Base-by-base conservation (phyloP, 768 basidiomycete species). In the Tylopilus rubrobrunneus region DNA sequence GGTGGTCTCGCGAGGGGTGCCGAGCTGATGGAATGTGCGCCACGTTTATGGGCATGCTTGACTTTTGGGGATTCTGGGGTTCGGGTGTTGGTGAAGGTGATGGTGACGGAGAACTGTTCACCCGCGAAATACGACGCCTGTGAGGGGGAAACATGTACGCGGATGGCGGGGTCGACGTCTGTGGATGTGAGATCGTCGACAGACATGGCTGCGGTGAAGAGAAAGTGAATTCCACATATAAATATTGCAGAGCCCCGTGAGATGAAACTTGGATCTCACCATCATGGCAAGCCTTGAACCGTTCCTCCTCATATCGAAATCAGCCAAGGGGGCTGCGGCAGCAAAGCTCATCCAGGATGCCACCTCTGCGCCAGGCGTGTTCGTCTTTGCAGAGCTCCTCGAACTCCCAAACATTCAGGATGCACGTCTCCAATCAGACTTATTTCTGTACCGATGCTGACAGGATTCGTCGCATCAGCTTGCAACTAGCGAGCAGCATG, bases 71-170 rank as follows among this genome's bases (percentile, higher is more conserved):
- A 62, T 44, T 76, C 67, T 5, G 83, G 77, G 0, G 84, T 76
- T 27, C 83, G 83, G 5, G 84, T 86, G 67, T 96, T 97, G 47
- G 88, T 86, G 70, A 97, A 92, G 0, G 89, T 87, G 59, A 98
- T 84, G 4, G 84, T 87, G 12, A 90, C 91, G 3, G 84, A 76
- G 71, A 96, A 92, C 0, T 81, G 75, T 70, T 98, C 95, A 52
- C 95, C 95, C 0, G 95, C 92, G 68, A 95, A 98, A 72, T 88
- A 98, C 0, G 92, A 90, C 0, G 91, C 87, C 57, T 93, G 88
- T 0, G 88, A 78, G 2, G 95, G 95, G 0, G 81, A 80, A 21
- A 89, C 85, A 27, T 82, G 78, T 37, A 91, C 83, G 36, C 86
- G 83, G 5, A 91, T 77, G 41, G 77, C 76, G 14, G 79, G 74